Conservation (phyloP, 176 grass and related monocot genomes). For the Musa beccarii region DNA sequence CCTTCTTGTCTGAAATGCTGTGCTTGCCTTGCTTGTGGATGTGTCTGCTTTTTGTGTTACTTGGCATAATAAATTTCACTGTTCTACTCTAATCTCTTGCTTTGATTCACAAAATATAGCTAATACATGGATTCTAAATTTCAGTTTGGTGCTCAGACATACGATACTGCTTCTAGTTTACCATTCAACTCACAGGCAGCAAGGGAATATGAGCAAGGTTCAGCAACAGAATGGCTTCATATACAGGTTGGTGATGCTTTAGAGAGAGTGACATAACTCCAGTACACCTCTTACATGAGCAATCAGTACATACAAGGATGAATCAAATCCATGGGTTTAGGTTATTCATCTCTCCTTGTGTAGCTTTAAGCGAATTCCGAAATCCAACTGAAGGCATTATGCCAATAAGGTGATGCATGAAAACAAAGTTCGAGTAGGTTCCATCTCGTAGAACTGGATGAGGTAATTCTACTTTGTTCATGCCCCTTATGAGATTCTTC, state of each 20-base stretch:
- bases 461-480: not conserved
- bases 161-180: constrained; percentile 39
- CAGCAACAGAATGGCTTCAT: constrained; percentile 70
- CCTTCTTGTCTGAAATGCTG: too few species aligned
- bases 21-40: not conserved
- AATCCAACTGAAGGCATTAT: not conserved
- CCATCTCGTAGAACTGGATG: not conserved
- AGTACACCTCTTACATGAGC: not conserved
- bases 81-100: not conserved
- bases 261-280: constrained; percentile 60
- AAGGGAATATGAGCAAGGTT: constrained; percentile 50
- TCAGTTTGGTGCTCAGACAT: constrained; percentile 46
- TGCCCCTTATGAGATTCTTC: not conserved
- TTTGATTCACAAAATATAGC: not conserved
- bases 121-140: constrained; percentile 1
- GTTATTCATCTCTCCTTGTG: not conserved
- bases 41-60: not conserved
- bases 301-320: constrained; percentile 25
- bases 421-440: not conserved
- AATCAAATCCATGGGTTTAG: constrained; percentile 11
- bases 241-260: constrained; percentile 77
- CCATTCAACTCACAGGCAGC: constrained; percentile 49
- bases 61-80: not conserved
- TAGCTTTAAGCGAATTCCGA: not conserved
- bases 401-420: not conserved